Base-by-base conservation (phyloP, 2,329 filamentous ascomycete species). In the Passalora sequoiae region DNA sequence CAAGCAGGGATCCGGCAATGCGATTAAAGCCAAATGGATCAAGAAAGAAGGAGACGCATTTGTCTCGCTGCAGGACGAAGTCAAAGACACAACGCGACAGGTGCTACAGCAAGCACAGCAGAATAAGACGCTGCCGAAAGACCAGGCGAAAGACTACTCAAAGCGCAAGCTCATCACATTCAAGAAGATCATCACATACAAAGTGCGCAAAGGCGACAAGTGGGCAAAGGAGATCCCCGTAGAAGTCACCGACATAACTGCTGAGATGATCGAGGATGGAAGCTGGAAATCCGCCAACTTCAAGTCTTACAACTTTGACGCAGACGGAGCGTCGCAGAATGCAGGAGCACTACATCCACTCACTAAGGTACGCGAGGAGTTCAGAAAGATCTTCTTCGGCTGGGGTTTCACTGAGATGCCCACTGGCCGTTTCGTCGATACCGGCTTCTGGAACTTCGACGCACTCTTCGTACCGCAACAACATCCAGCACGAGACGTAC, bases 341-440 rank as follows among this genome's bases (percentile, higher is more conserved):
- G 63, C 68, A 13, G 71, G 71, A 44, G 68, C 70, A 27, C 54
- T 75, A 51, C 72, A 75, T 58, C 72, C 72, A 4, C 52, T 98
- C 56, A 96, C 89, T 72, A 97, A 97, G 74, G 91, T 97, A 59
- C 84, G 92, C 57, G 80, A 87, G 59, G 92, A 97, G 70, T 95
- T 98, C 77, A 78, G 92, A 46, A 86, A 92, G 63, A 96, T 98
- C 64, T 98, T 98, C 81, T 97, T 98, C 70, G 89, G 95, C 66
- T 94, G 95, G 83, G 92, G 91, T 40, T 98, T 97, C 72, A 83
- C 91, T 61, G 92, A 98, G 74, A 97, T 98, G 92, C 86, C 89
- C 10, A 96, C 91, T 38, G 84, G 85, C 69, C 81, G 86, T 71
- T 75, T 59, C 49, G 89, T 97, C 51, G 92, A 98, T 71, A 91